phyloP scores from a whole-genome alignment of 768 basidiomycete species.

The Termitomyces sp. region DNA sequence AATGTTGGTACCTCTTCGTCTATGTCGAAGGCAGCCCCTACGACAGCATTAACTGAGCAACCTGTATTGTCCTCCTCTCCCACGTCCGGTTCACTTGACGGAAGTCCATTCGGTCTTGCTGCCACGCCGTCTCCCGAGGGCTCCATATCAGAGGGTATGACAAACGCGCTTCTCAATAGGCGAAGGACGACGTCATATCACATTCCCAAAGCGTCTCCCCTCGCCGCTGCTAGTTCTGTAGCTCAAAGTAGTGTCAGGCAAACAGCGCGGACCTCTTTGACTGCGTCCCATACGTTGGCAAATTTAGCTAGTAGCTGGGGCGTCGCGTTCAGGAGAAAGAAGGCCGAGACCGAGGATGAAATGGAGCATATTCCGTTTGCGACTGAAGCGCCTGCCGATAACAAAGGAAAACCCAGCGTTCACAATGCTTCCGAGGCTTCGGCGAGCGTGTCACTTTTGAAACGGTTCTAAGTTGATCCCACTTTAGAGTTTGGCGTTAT shows the following conservation, averaged over 20 bases:
- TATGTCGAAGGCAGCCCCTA: slow-evolving; percentile 57
- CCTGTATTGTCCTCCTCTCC: slow-evolving; percentile 40
- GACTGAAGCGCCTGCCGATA: slow-evolving; percentile 1
- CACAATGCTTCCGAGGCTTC: slow-evolving; percentile 8
- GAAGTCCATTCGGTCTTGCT: slow-evolving; percentile 35
- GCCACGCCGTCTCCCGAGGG: slow-evolving; percentile 59
- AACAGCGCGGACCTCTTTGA: slow-evolving; percentile 27
- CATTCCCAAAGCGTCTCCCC: slow-evolving; percentile 45
- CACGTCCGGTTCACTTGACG: slow-evolving; percentile 38
- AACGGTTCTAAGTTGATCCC: slow-evolving; percentile 16
- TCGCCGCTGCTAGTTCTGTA: slow-evolving; percentile 30
- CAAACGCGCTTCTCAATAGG: slow-evolving; percentile 39
- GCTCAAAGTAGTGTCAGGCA: slow-evolving; percentile 24
- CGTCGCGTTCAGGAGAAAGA: slow-evolving; percentile 52
- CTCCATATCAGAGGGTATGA: slow-evolving; percentile 60
- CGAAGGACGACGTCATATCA: slow-evolving; percentile 62
- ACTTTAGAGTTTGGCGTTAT: too few species aligned
- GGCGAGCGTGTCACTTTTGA: slow-evolving; percentile 12
- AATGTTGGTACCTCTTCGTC: slow-evolving; percentile 39
- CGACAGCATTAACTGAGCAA: slow-evolving; percentile 63
- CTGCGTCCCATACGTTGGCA: slow-evolving; percentile 51
- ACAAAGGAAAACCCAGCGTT: neutral
- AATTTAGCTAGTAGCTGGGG: slow-evolving; percentile 65
- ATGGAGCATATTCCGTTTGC: neutral
- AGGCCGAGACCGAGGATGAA: slow-evolving; percentile 15